phyloP scores from a whole-genome alignment of 2,329 filamentous ascomycete species.

The Colletotrichum costaricense region DNA sequence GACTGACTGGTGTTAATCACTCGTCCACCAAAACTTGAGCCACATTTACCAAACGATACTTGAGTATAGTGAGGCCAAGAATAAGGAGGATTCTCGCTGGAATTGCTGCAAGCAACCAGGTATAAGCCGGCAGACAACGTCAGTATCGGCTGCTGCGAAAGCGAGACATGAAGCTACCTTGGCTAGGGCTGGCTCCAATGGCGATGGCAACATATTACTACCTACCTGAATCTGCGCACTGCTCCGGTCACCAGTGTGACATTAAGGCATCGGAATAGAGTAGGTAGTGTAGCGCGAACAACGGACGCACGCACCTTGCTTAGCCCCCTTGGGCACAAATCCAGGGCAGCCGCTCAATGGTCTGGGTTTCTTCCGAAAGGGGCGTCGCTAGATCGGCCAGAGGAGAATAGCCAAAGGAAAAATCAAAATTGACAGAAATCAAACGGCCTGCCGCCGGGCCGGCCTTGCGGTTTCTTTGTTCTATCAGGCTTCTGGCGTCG shows the following conservation, averaged over 20 bases:
- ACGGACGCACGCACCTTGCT: neutral
- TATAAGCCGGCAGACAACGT: neutral
- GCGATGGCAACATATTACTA: neutral
- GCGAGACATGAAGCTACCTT: neutral
- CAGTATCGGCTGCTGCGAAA: neutral
- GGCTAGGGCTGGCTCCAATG: neutral
- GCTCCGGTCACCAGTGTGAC: conserved; percentile 14
- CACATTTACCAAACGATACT: neutral
- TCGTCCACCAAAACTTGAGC: neutral
- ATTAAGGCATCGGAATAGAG: conserved; percentile 15
- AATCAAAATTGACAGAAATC: neutral
- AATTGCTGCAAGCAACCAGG: neutral
- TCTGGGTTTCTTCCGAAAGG: neutral
- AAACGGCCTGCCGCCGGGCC: conserved; percentile 18
- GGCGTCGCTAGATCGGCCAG: neutral
- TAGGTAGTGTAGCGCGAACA: neutral
- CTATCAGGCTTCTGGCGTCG: conserved; percentile 19
- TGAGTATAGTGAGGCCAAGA: neutral
- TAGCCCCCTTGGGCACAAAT: neutral
- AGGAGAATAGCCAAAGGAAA: neutral
- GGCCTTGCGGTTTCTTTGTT: conserved; percentile 25
- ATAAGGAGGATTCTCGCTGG: neutral
- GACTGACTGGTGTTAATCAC: neutral
- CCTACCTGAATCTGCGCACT: conserved; percentile 11
- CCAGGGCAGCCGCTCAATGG: neutral